Conservation (phyloP, 805 yeast species). For the Crinitomyces ghanaensis region DNA sequence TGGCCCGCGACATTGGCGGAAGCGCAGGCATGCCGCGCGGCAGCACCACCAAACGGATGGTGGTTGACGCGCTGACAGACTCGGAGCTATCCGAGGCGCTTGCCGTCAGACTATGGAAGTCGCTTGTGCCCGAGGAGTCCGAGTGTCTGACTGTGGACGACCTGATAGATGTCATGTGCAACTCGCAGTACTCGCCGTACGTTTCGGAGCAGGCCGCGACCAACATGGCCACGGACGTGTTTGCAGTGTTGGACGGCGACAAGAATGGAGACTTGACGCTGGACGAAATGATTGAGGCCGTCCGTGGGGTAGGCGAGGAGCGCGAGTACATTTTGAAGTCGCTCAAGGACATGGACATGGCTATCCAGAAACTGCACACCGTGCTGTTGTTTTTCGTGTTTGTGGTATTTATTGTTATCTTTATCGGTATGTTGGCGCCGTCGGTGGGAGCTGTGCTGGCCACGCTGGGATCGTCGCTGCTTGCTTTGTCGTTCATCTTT, state of each 20-base stretch:
- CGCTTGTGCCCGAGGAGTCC: constrained; percentile 29
- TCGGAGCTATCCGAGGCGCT: constrained; percentile 20
- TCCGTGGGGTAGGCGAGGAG: constrained; percentile 26
- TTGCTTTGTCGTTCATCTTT: constrained; percentile 30
- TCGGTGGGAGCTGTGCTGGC: constrained; percentile 30
- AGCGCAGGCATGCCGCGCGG: constrained; percentile 1
- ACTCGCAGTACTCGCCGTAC: constrained; percentile 22
- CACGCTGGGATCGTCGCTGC: constrained; percentile 29
- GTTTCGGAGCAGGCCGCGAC: too few relatives aligned
- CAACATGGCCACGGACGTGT: constrained; percentile 22
- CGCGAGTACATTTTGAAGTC: constrained; percentile 26
- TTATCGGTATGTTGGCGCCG: constrained; percentile 32
- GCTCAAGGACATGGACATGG: constrained; percentile 30
- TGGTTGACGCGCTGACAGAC: constrained; percentile 24
- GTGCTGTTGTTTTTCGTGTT: constrained; percentile 25
- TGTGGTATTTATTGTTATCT: constrained; percentile 26
- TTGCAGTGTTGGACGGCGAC: constrained; percentile 26
- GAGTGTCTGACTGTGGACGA: constrained; percentile 25
- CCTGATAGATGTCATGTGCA: constrained; percentile 23
- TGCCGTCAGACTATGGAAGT: constrained; percentile 31
- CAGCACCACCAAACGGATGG: constrained; percentile 18
- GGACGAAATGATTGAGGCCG: constrained; percentile 27
- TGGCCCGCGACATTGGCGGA: constrained; percentile 17
- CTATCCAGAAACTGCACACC: constrained; percentile 28
- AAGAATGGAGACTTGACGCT: constrained; percentile 27